Evolutionary conservation across 2,329 filamentous ascomycete species (phyloP).

Genomic region (Penicillium sp.): DNA sequence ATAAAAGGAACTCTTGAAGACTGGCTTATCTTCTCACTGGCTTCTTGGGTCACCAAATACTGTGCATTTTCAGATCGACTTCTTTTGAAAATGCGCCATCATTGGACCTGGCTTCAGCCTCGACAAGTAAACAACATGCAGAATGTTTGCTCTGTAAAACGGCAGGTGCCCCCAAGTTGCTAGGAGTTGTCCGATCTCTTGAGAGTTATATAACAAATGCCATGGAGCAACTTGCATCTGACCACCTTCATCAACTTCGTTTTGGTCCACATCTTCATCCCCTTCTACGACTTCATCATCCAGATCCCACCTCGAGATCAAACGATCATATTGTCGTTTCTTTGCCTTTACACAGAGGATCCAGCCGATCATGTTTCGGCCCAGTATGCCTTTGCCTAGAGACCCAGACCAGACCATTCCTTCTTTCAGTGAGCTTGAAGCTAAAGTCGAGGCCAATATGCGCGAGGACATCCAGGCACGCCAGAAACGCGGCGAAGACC

Average conservation of each 20-base stretch:
- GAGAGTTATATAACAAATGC: conserved; percentile 4
- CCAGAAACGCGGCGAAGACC: not conserved
- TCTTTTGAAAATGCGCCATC: too few relatives aligned
- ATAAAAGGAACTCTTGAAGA: too few relatives aligned
- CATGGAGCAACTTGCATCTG: conserved; percentile 5
- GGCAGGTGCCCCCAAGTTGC: not conserved
- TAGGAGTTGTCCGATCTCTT: not conserved
- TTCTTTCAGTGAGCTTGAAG: conserved; percentile 8
- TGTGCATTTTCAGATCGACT: too few relatives aligned
- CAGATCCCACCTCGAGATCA: too few relatives aligned
- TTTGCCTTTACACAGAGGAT: not conserved
- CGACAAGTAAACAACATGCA: not conserved
- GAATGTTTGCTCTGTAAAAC: not conserved
- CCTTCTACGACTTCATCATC: not conserved
- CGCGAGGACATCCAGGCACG: not conserved
- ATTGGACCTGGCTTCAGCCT: not conserved
- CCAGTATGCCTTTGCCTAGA: conserved; percentile 2
- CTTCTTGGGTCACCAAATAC: too few relatives aligned
- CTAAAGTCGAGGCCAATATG: not conserved
- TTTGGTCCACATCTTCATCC: conserved; percentile 2
- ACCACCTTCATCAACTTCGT: conserved; percentile 8
- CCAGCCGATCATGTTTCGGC: not conserved
- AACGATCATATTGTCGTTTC: not conserved
- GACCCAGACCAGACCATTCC: conserved; percentile 2
- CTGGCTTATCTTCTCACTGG: too few relatives aligned